These are phyloP conservation scores for Agrocybe pediades DNA, from an alignment of 768 basidiomycete species.

Conservation along the genomic window DNA sequence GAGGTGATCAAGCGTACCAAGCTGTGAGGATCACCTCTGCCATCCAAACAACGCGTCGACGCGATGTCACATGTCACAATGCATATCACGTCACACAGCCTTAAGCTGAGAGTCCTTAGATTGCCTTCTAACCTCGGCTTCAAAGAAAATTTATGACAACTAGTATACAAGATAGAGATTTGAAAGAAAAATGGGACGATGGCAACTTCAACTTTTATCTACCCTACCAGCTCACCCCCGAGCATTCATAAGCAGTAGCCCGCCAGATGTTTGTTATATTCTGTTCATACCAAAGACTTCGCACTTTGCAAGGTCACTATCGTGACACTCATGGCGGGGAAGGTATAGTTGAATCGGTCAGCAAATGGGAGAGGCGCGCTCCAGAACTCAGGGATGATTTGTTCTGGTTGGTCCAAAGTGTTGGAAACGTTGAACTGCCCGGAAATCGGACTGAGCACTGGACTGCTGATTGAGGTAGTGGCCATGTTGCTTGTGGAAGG, in stretches of 20 bases:
- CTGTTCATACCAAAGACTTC: background rate
- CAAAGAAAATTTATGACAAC: no score
- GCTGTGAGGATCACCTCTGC: no score
- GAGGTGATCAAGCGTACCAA: no score
- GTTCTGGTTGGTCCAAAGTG: slow-evolving; percentile 30
- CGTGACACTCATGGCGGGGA: slow-evolving; percentile 35
- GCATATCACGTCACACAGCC: no score
- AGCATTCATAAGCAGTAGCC: no score
- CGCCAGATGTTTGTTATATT: no score
- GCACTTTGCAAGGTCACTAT: slow-evolving; percentile 22
- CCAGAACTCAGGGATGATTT: slow-evolving; percentile 30
- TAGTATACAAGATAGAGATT: no score
- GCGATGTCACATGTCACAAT: no score
- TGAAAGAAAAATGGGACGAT: no score
- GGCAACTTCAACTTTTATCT: no score
- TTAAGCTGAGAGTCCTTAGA: no score
- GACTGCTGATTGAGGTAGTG: slow-evolving; percentile 27
- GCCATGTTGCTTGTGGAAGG: slow-evolving; percentile 24
- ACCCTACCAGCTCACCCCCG: no score
- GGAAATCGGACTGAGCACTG: slow-evolving; percentile 30
- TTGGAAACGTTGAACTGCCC: slow-evolving; percentile 34
- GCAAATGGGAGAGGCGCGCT: slow-evolving; percentile 28
- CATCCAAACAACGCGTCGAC: slow-evolving; percentile 8
- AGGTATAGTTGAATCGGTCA: slow-evolving; percentile 33
- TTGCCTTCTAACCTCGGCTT: background rate